phyloP scores from a whole-genome alignment of 257 asterid genomes.

The Solanum okadae region DNA sequence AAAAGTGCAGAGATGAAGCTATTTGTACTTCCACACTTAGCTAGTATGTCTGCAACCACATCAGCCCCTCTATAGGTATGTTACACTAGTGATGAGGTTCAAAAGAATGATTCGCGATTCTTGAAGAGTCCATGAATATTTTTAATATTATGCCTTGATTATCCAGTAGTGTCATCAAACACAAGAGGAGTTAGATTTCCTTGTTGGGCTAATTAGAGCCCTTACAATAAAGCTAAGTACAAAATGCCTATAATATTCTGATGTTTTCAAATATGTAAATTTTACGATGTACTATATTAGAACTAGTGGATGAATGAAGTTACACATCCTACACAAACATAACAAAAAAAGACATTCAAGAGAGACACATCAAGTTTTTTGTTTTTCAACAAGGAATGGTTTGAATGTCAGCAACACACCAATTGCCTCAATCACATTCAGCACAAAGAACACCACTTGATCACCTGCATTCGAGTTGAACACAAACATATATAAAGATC shows the following conservation, averaged over 20 bases:
- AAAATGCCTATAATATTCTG: not conserved
- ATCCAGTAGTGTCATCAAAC: no score
- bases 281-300: not conserved
- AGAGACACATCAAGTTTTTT: not conserved
- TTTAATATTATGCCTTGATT: no score
- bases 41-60: no score
- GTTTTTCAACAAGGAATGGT: slow-evolving; percentile 15
- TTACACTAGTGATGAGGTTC: no score
- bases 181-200: not conserved
- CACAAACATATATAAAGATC: not conserved
- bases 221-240: not conserved
- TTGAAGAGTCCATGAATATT: not conserved
- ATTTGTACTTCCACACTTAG: not conserved
- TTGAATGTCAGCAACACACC: slow-evolving; percentile 23
- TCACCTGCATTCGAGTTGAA: slow-evolving; percentile 10
- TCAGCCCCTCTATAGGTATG: no score
- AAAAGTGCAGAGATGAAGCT: not conserved
- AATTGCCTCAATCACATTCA: slow-evolving; percentile 23
- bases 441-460: slow-evolving; percentile 27
- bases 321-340: not conserved
- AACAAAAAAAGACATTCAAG: not conserved
- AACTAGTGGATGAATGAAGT: not conserved
- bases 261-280: not conserved
- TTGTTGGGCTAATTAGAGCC: not conserved
- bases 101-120: no score